These are phyloP conservation scores for Hymenoscyphus infarciens DNA, from an alignment of 2,329 filamentous ascomycete species.

Conservation along the genomic window DNA sequence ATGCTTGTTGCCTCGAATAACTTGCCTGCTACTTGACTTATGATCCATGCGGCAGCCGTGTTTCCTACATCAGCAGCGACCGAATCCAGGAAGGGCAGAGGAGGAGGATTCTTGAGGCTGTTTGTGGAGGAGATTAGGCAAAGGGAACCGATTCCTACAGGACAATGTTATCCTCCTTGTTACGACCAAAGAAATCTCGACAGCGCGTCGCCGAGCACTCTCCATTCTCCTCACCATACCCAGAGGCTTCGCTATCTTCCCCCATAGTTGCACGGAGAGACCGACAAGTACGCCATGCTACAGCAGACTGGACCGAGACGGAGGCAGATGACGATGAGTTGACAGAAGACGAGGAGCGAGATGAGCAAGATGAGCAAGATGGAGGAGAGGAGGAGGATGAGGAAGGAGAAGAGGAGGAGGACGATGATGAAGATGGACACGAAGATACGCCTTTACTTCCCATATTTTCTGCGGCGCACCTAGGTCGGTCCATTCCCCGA, in stretches of 20 bases:
- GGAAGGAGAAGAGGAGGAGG: conserved; percentile 35
- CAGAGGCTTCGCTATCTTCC: conserved; percentile 28
- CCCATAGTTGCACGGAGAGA: conserved; percentile 23
- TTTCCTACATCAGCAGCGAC: conserved; percentile 6
- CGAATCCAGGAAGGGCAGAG: conserved; percentile 10
- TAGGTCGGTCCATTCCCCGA: conserved; percentile 51
- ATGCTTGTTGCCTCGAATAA: neutral
- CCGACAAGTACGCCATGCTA: conserved; percentile 40
- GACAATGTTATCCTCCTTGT: conserved; percentile 38
- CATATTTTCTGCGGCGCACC: conserved; percentile 74
- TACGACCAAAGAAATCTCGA: conserved; percentile 35
- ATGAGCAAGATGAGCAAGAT: conserved; percentile 25
- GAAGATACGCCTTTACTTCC: conserved; percentile 58
- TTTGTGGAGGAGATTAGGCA: conserved; percentile 4
- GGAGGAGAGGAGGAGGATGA: conserved; percentile 33
- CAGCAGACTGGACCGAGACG: conserved; percentile 62
- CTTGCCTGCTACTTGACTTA: conserved; percentile 2
- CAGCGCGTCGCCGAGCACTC: conserved; percentile 32
- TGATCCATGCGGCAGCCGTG: conserved; percentile 8
- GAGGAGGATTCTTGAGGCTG: conserved; percentile 9
- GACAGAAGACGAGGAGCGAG: conserved; percentile 19
- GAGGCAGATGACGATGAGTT: conserved; percentile 46
- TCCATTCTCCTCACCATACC: conserved; percentile 35
- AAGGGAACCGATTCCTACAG: neutral
- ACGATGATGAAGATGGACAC: conserved; percentile 38